Evolutionary conservation across 306 rosid species (phyloP).

Genomic region (Boehmeria nivea): DNA sequence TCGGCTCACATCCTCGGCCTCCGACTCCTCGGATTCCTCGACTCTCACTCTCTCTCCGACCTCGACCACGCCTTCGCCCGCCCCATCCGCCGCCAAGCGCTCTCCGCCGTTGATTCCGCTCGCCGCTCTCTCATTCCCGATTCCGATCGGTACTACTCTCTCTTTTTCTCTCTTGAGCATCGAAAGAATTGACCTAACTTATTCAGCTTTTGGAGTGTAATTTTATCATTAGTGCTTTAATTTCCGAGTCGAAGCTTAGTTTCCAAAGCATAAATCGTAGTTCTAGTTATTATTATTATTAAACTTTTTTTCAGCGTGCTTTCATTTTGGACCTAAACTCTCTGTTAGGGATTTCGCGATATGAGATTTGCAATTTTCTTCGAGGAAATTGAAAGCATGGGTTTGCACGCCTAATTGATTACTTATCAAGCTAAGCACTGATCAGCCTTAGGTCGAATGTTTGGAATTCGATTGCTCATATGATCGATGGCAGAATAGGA

Average conservation of each 20-base stretch:
- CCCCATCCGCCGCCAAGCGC: conserved; percentile 58
- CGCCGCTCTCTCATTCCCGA: conserved; percentile 49
- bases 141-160: conserved; percentile 52
- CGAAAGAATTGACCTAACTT: too few relatives aligned
- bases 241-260: background rate
- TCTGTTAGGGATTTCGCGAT: too few relatives aligned
- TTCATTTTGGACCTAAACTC: too few relatives aligned
- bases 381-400: too few relatives aligned
- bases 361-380: too few relatives aligned
- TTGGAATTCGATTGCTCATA: background rate
- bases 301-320: too few relatives aligned
- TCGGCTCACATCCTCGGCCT: conserved; percentile 60
- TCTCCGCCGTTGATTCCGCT: conserved; percentile 41
- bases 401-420: too few relatives aligned
- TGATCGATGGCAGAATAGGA: background rate
- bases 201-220: background rate
- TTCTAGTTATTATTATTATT: too few relatives aligned
- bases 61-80: conserved; percentile 54
- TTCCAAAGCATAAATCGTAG: too few relatives aligned
- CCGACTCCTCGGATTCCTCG: conserved; percentile 81
- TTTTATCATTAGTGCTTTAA: background rate
- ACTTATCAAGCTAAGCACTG: background rate
- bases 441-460: background rate
- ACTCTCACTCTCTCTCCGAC: conserved; percentile 44
- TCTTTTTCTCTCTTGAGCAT: background rate